Base-by-base conservation (phyloP, 2,329 filamentous ascomycete species). In the Gaeumannomyces tritici region DNA sequence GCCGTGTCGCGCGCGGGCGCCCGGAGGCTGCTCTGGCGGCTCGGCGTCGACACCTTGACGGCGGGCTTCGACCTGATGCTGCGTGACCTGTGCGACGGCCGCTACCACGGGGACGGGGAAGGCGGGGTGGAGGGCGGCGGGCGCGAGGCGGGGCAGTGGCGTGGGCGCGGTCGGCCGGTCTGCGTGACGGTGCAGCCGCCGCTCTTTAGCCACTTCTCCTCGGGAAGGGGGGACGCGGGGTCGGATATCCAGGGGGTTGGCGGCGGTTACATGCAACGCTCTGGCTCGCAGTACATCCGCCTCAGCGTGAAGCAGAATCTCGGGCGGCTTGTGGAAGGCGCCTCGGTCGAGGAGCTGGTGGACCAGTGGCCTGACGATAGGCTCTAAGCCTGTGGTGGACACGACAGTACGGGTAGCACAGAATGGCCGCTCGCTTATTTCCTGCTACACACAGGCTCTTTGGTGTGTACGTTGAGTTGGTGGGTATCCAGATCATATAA, bases 1-100 rank as follows among this genome's bases (percentile, higher is more conserved):
- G 79, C 74, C 0, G 72, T 82, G 51, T 76, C 73, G 33, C 78
- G 76, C 65, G 64, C 66, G n/a, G 78, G 77, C 0, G 79, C 79
- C 2, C 71, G 75, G 4, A 73, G 71, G 62, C 63, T 81, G 12
- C 69, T 82, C 4, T 75, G 73, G 64, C 73, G 77, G 66, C 71
- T 81, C 28, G 78, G 75, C 0, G 64, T 81, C 24, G 74, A 75
- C 66, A 71, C 72, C 15, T 66, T 78, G 51, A 74, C 71, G 18
- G 69, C 69, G 21, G 70, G 75, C 0, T 77, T 74, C 64, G 81
- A 83, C 64, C 70, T 80, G 33, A 73, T 78, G 65, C 66, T 83
- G 59, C 69, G 77, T 13, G 75, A 77, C 60, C 78, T 79, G 69
- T 82, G 80, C 66, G 76, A 78, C 28, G 76, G 76, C 29, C 26